phyloP scores from a whole-genome alignment of 75 land plant species.

The Selaginella tamariscina region DNA sequence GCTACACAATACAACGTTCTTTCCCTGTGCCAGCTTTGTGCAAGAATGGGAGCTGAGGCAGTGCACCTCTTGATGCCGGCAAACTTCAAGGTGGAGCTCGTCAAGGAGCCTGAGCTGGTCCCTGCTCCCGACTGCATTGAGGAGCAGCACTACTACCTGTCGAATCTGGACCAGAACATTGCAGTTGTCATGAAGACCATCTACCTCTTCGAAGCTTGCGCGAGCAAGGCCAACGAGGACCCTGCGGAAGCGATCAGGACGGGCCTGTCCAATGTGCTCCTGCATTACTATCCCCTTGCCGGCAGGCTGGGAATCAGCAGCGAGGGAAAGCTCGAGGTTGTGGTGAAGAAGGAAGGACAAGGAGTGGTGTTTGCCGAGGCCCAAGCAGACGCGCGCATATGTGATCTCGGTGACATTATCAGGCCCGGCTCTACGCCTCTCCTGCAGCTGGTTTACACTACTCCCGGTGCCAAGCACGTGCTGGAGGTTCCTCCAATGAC shows the following conservation, averaged over 20 bases:
- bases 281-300: not conserved
- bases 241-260: not conserved
- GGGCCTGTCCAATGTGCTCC: not conserved
- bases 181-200: constrained; percentile 12
- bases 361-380: constrained; percentile 11
- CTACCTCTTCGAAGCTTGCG: not conserved
- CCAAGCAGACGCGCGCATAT: constrained; percentile 25
- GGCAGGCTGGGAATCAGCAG: constrained; percentile 11
- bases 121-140: not conserved
- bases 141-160: constrained; percentile 8
- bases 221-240: not conserved
- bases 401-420: constrained; percentile 57
- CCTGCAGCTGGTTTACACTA: constrained; percentile 63
- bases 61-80: not conserved
- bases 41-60: constrained; percentile 9
- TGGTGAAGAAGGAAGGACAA: not conserved
- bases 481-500: constrained; percentile 63
- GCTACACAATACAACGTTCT: not conserved
- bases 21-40: not conserved
- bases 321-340: constrained; percentile 2
- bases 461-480: constrained; percentile 61
- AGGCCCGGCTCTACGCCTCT: constrained; percentile 61
- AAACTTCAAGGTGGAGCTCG: not conserved
- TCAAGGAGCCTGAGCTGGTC: not conserved
- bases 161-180: constrained; percentile 10